Percentiles rank a stretch among this genome's conserved stretches.
Evolutionary conservation across 2,329 filamentous ascomycete species (phyloP).

Genomic region (Emergomyces pasteurianus): DNA sequence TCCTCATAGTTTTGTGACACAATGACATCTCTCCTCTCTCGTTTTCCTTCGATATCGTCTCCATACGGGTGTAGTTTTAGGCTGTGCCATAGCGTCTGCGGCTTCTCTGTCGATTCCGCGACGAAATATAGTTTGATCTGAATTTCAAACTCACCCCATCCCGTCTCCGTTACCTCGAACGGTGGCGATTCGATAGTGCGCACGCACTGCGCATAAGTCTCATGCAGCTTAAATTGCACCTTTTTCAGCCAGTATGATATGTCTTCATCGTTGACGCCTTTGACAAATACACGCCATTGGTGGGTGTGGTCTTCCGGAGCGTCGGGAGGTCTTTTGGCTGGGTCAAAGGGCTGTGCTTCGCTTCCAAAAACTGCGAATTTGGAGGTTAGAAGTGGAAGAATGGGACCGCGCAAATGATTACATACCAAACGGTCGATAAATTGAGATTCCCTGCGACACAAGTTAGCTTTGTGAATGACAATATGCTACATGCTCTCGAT

Average conservation of each 20-base stretch:
- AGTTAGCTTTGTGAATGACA: conserved; percentile 12
- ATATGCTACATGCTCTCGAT: neutral
- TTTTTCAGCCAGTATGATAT: conserved; percentile 93
- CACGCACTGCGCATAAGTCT: conserved; percentile 85
- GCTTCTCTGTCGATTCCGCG: conserved; percentile 78
- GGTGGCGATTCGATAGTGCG: conserved; percentile 72
- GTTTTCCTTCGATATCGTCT: conserved; percentile 60
- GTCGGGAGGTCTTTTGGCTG: conserved; percentile 59
- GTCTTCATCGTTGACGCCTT: conserved; percentile 77
- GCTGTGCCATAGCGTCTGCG: conserved; percentile 89
- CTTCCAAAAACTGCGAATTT: conserved; percentile 58
- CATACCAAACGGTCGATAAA: conserved; percentile 37
- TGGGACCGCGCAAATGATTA: conserved; percentile 24
- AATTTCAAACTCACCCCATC: conserved; percentile 97
- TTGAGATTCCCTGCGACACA: conserved; percentile 29
- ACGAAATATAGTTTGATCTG: conserved; percentile 91
- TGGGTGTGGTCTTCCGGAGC: conserved; percentile 88
- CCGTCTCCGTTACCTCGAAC: conserved; percentile 82
- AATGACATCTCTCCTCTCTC: conserved; percentile 52
- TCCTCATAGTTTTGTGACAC: conserved; percentile 80
- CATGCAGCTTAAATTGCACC: conserved; percentile 96
- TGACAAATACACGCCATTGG: conserved; percentile 90
- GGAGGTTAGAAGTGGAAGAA: conserved; percentile 49
- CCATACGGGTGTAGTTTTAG: conserved; percentile 86
- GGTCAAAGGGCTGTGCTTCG: conserved; percentile 67